Evolutionary conservation across 768 basidiomycete species (phyloP).

Genomic region (Tulasnella sp.): DNA sequence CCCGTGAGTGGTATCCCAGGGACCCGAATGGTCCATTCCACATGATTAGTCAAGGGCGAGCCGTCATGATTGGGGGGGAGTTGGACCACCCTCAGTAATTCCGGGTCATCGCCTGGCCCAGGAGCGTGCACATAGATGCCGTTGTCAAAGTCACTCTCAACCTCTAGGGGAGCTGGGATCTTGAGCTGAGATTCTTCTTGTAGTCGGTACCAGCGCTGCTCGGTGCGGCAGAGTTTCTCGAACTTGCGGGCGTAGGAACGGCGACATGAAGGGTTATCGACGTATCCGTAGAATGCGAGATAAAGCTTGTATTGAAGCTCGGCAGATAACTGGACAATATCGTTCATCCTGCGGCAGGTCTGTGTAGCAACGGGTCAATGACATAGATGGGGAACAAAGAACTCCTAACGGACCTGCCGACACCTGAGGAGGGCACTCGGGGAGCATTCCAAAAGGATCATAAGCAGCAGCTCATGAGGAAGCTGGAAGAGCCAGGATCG

Average conservation of each 20-base stretch:
- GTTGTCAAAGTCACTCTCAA: no score
- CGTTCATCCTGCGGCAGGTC: background rate
- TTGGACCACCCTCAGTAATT: background rate
- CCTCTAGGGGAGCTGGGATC: no score
- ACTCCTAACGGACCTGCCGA: no score
- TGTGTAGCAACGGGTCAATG: background rate
- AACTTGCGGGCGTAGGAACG: background rate
- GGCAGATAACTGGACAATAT: background rate
- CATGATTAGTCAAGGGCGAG: background rate
- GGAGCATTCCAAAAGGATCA: background rate
- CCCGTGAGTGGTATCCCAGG: background rate
- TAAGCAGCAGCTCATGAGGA: background rate
- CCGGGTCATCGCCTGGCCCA: background rate
- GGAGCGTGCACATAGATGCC: background rate
- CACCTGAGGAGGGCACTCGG: background rate
- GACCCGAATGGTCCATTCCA: background rate
- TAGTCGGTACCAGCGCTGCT: background rate
- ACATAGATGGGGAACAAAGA: background rate
- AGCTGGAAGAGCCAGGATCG: background rate
- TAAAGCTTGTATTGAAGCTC: background rate
- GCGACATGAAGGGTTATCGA: background rate
- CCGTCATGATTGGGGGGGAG: background rate
- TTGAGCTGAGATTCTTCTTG: background rate
- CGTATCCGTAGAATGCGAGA: background rate
- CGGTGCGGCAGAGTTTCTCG: background rate